Evolutionary conservation across 192 early-diverging fungal genomes (phyloP).

Genomic region (Podila minutissima): DNA sequence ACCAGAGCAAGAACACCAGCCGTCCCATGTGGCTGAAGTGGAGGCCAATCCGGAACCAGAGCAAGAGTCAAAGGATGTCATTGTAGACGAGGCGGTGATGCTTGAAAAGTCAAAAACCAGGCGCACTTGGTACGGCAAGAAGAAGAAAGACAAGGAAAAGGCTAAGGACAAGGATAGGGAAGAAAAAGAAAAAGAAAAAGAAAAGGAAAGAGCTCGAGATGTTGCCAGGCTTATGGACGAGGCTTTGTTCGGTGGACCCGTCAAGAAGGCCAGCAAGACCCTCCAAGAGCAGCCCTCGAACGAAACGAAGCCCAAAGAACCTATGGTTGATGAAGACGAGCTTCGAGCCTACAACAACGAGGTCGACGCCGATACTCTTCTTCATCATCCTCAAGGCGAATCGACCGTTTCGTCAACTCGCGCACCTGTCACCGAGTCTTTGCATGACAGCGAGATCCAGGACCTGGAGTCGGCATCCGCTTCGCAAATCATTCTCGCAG

Average conservation of each 20-base stretch:
- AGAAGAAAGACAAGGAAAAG: constrained; percentile 39
- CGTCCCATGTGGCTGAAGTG: neutral
- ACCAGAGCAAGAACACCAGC: neutral
- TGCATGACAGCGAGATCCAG: neutral
- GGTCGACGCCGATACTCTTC: neutral
- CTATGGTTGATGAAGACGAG: neutral
- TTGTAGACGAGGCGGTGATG: neutral
- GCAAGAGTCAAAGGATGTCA: neutral
- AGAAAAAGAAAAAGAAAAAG: constrained; percentile 1
- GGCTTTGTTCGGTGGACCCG: constrained; percentile 26
- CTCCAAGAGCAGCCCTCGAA: neutral
- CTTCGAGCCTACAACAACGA: neutral
- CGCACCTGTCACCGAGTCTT: neutral
- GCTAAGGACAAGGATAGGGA: constrained; percentile 11
- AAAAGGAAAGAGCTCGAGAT: neutral
- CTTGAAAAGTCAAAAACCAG: constrained; percentile 30
- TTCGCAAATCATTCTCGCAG: neutral
- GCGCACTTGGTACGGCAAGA: constrained; percentile 47
- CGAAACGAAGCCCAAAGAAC: neutral
- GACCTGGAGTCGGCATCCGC: neutral
- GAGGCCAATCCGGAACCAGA: neutral
- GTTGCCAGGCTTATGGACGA: constrained; percentile 44
- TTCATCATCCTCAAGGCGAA: neutral
- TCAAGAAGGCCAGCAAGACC: neutral
- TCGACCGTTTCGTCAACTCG: neutral